Evolutionary conservation across 2,329 filamentous ascomycete species (phyloP).

Genomic region (Aureobasidium lini): DNA sequence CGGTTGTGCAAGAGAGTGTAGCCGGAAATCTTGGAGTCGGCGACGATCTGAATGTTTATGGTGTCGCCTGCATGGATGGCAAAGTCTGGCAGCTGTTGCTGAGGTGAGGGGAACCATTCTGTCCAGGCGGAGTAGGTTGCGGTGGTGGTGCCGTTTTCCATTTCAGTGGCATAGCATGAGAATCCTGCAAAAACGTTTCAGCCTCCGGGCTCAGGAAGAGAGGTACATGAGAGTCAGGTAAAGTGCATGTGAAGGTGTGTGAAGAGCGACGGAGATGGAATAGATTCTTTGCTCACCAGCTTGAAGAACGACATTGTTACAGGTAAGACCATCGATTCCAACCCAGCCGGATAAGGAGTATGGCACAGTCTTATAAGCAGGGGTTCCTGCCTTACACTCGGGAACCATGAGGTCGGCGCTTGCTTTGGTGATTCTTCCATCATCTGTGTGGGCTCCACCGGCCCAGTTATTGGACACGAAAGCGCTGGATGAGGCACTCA

Average conservation of each 20-base stretch:
- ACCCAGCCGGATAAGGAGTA: not conserved
- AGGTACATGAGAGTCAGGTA: too few species aligned
- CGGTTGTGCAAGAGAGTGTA: not conserved
- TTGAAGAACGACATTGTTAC: not conserved
- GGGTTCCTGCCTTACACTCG: not conserved
- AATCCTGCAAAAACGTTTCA: not conserved
- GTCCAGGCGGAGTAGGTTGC: not conserved
- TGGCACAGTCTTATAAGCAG: not conserved
- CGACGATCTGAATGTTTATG: not conserved
- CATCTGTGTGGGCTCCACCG: not conserved
- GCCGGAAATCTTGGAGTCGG: not conserved
- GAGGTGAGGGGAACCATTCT: not conserved
- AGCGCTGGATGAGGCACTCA: not conserved
- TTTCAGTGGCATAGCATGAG: not conserved
- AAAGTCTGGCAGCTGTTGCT: not conserved
- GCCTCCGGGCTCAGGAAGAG: too few species aligned
- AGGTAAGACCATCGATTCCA: not conserved
- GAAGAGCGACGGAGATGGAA: not conserved
- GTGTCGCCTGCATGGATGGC: not conserved
- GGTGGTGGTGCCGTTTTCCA: not conserved
- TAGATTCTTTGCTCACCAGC: not conserved
- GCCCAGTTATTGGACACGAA: not conserved
- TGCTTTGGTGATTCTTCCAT: not conserved
- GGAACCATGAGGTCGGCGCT: not conserved
- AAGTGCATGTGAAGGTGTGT: too few species aligned